Base-by-base conservation (phyloP, 2,329 filamentous ascomycete species). In the Ophiosphaerella herpotricha region DNA sequence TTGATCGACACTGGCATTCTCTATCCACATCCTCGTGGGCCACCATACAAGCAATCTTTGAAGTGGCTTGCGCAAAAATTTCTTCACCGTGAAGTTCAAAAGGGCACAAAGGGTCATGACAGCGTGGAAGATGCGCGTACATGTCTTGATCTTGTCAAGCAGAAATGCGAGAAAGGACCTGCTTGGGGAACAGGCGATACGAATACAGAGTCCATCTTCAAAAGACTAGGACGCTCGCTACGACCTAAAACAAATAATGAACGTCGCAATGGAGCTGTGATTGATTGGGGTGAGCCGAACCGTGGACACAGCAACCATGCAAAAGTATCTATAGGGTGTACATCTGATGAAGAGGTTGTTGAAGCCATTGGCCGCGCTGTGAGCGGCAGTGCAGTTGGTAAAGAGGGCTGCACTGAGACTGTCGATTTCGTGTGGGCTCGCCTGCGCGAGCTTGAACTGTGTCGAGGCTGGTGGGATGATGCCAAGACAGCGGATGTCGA, bases 131-230 rank as follows among this genome's bases (percentile, higher is more conserved):
- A 99, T 71, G 91, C 94, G 12, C 86, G 83, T 58, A 91, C 94
- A 2, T 95, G 91, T 57, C 85, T 99, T 12, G 92, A 97, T 64
- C 86, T 99, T 1, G 85, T 97, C 40, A 96, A 94, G 74, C 87
- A 93, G 68, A 99, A 99, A 73, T 97, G 93, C 71, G 92, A 97
- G 72, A 94, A 90, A 74, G 94, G 94, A 35, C 89, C 89, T 57
- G 75, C 80, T 21, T 99, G 92, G 90, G 94, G 91, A 32, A 88
- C 87, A 0, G 85, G 85, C 42, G 91, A 96, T 37, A 82, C 85
- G 2, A 86, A 86, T 39, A 87, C 86, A 35, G 94, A 99, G 75
- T 93, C 91, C 60, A 85, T 99, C 42, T 99, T 97, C 78, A 89
- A 87, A 60, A 85, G 93, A 8, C 80, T 99, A 4, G 83, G 65